These are phyloP conservation scores for Actinomucor elegans DNA, from an alignment of 371 early-diverging fungal genomes.

Conservation along the genomic window DNA sequence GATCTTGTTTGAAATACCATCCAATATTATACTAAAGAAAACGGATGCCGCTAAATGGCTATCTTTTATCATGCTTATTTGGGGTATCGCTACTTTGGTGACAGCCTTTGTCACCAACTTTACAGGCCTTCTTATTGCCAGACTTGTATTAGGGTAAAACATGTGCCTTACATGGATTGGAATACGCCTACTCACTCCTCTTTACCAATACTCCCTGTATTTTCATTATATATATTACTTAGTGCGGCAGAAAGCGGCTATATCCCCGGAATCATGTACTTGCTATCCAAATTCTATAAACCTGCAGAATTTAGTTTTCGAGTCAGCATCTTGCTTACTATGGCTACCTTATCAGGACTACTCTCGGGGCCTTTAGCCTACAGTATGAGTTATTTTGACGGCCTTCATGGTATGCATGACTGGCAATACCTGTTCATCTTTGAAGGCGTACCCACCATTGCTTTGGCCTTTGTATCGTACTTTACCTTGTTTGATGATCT, in stretches of 20 bases:
- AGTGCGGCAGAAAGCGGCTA: conserved; percentile 38
- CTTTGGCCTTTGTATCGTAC: conserved; percentile 22
- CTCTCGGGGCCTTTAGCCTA: conserved; percentile 32
- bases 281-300: conserved; percentile 28
- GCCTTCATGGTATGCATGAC: conserved; percentile 21
- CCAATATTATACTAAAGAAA: conserved; percentile 38
- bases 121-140: conserved; percentile 10
- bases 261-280: conserved; percentile 32
- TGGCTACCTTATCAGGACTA: conserved; percentile 28
- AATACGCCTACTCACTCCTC: not conserved
- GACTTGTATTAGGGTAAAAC: conserved; percentile 35
- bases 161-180: not conserved
- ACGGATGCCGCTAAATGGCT: conserved; percentile 41
- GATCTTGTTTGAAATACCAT: conserved; percentile 49
- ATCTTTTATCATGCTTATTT: conserved; percentile 43
- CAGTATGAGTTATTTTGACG: conserved; percentile 24
- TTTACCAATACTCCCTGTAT: not conserved
- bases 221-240: not conserved
- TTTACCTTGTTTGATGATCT: conserved; percentile 27
- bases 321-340: conserved; percentile 22
- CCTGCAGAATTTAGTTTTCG: conserved; percentile 29
- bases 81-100: conserved; percentile 36
- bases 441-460: conserved; percentile 28
- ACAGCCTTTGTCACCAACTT: conserved; percentile 33
- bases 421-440: conserved; percentile 41